A percentile compares a stretch with the other conserved stretches of the same genome.
Evolutionary conservation across 345 rosid genomes (phyloP).

Genomic region (Citrus maxima): DNA sequence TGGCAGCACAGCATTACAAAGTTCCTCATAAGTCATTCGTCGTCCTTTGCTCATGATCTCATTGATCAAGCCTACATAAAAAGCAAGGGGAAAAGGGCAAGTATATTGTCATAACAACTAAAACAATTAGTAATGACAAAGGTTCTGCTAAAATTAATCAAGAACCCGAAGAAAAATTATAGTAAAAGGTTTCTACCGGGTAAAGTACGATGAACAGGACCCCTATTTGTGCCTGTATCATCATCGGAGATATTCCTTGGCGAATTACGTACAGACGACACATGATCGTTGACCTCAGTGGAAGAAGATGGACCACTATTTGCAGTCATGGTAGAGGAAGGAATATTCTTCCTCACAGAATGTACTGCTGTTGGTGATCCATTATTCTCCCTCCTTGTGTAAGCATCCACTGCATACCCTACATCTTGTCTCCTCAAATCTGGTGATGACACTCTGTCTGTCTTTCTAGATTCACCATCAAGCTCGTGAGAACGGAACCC

Average conservation of each 20-base stretch:
- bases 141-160: background rate
- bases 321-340: conserved; percentile 52
- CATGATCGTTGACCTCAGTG: conserved; percentile 56
- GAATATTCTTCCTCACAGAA: conserved; percentile 38
- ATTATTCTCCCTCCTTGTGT: conserved; percentile 47
- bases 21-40: conserved; percentile 93
- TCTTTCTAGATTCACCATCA: conserved; percentile 61
- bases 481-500: conserved; percentile 39
- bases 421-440: conserved; percentile 57
- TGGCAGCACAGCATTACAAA: conserved; percentile 91
- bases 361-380: conserved; percentile 29
- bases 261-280: conserved; percentile 56
- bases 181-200: conserved; percentile 42
- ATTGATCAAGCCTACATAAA: conserved; percentile 59
- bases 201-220: conserved; percentile 67
- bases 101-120: background rate
- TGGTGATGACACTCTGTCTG: conserved; percentile 47
- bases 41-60: conserved; percentile 94
- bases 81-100: background rate
- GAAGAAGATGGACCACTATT: conserved; percentile 85
- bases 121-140: background rate
- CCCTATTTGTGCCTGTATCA: conserved; percentile 44
- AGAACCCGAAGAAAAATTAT: background rate
- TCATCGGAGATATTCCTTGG: conserved; percentile 67
- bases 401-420: conserved; percentile 39